A percentile compares a stretch with the other conserved stretches of the same genome.
Conservation (phyloP, 2,329 filamentous ascomycete species). For the Talaromyces verruculosus region DNA sequence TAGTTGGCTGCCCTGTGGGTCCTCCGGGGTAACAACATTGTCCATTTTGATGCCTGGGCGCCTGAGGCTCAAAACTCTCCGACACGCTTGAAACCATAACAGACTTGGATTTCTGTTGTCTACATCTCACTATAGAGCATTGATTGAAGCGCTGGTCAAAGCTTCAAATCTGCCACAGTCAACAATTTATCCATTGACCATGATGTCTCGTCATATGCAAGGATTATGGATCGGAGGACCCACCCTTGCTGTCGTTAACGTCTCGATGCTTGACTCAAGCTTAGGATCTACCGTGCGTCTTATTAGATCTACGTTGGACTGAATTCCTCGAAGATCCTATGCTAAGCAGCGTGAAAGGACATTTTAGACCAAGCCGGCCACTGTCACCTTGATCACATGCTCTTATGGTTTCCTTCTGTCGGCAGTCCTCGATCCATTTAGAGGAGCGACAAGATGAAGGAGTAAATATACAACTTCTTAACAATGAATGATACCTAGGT, state of each 20-base stretch:
- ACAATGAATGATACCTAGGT: too few species aligned
- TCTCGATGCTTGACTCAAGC: not conserved
- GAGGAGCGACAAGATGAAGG: too few species aligned
- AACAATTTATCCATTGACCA: not conserved
- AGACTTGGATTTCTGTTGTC: not conserved
- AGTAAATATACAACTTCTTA: too few species aligned
- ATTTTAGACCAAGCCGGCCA: not conserved
- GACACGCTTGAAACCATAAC: not conserved
- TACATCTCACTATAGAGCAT: not conserved
- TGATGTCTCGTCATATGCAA: not conserved
- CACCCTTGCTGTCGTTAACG: not conserved
- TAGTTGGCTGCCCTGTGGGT: constrained; percentile 8
- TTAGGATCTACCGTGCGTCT: not conserved
- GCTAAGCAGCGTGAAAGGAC: too few species aligned
- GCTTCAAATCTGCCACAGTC: not conserved
- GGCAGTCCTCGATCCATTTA: too few species aligned
- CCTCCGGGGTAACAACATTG: constrained; percentile 12
- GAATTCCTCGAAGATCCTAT: not conserved
- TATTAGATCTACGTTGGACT: not conserved
- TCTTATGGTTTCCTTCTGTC: too few species aligned
- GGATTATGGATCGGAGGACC: not conserved
- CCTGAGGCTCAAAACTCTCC: constrained; percentile 7
- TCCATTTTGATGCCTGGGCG: constrained; percentile 2
- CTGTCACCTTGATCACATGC: not conserved
- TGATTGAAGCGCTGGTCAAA: not conserved